Evolutionary conservation across 305 asterid genomes (phyloP), one percentile per base, ranked within the genome.

Genomic region (Stenogyne calaminthoides): DNA sequence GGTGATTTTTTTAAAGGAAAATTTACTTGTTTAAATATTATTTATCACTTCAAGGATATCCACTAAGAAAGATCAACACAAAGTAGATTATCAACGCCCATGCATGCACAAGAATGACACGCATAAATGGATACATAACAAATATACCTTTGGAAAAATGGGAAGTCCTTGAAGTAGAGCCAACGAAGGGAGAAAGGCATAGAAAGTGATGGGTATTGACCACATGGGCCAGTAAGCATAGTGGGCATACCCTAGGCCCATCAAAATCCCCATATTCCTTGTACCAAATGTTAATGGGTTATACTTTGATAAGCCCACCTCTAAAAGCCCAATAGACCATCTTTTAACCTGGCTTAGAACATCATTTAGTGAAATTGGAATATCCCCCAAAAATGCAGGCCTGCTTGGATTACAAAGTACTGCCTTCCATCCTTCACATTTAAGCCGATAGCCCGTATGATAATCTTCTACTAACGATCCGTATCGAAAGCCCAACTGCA

Each of bases 381-480:
- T 52, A 40, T 86, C 94, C n/a, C 98, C 98, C 34, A 93, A 77
- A 80, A 89, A 91, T 56, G 97, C 95, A 34, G 96, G 78, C 82
- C 90, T 85, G 3, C 9, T 49, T 1, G 98, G 97, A 73, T 89
- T 27, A 64, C 96, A 93, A 55, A 87, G 84, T 67, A 84, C 69
- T 18, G 97, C 79, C 37, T 78, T 80, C 97, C 98, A 93, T 16
- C 98, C 98, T 72, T 93, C 97, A 61, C 97, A 89, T 42, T 83
- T 82, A 58, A 93, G 89, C 12, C 90, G 76, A 75, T 86, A 93
- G 3, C 98, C 96, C 0, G 95, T 88, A 76, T 86, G 86, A 65
- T 73, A 88, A 67, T 93, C 98, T 81, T 93, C 98, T 0, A 88
- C 96, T 71, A 93, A 57, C 0, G 97, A 87, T 12, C 98, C 98